Evolutionary conservation across 129 eudicot species (phyloP).

Genomic region (Escallonia herrerae): DNA sequence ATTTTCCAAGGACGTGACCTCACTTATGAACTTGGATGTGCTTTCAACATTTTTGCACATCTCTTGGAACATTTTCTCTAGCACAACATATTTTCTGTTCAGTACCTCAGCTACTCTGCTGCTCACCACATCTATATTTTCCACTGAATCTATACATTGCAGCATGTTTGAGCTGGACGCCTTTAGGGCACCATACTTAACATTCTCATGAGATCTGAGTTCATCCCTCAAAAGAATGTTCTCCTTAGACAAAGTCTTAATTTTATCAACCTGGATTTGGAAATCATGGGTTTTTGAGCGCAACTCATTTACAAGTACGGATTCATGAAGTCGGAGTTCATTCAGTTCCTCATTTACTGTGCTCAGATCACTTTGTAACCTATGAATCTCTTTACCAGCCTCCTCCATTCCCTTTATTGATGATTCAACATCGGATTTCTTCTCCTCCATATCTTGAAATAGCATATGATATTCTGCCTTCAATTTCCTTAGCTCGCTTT

Average conservation of each 20-base stretch:
- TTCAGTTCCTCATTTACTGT: constrained; percentile 9
- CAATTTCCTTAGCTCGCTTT: constrained; percentile 10
- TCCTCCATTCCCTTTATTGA: neutral
- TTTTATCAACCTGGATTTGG: constrained; percentile 22
- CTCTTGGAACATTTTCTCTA: constrained; percentile 37
- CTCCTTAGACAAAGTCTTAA: constrained; percentile 22
- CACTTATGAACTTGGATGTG: constrained; percentile 26
- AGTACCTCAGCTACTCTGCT: constrained; percentile 18
- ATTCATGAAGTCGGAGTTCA: constrained; percentile 20
- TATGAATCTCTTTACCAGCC: constrained; percentile 4
- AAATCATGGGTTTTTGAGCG: constrained; percentile 20
- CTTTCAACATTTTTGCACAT: constrained; percentile 26
- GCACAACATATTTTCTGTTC: constrained; percentile 19
- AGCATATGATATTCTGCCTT: constrained; percentile 22
- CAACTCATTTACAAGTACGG: constrained; percentile 18
- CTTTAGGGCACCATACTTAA: constrained; percentile 23
- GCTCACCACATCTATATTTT: constrained; percentile 22
- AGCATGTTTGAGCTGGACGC: constrained; percentile 17
- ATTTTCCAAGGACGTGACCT: constrained; percentile 38
- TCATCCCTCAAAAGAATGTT: constrained; percentile 29
- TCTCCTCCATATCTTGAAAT: constrained; percentile 34
- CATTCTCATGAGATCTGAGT: constrained; percentile 13
- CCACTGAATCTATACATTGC: constrained; percentile 24
- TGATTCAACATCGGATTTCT: constrained; percentile 34
- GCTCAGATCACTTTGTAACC: constrained; percentile 22